A percentile compares a stretch with the other conserved stretches of the same genome.
Evolutionary conservation across 805 yeast genomes (phyloP).

Genomic region (Starmerella geochares): DNA sequence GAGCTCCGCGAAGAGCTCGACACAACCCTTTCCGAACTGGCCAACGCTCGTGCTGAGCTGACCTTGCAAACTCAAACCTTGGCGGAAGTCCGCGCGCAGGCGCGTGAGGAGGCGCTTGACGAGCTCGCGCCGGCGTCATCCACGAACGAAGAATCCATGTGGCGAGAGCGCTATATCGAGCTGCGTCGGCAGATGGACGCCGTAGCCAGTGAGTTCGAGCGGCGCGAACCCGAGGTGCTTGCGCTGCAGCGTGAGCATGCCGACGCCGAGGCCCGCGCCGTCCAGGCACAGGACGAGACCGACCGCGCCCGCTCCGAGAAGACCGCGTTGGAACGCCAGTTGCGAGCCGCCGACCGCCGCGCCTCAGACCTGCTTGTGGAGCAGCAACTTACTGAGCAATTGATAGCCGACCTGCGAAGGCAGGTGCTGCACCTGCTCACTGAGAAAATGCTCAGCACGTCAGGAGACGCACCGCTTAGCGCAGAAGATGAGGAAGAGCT

Average conservation of each 20-base stretch:
- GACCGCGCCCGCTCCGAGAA: conserved; percentile 35
- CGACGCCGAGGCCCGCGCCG: conserved; percentile 44
- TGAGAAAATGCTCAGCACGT: conserved; percentile 46
- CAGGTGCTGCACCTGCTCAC: conserved; percentile 70
- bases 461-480: conserved; percentile 52
- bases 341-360: conserved; percentile 30
- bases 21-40: conserved; percentile 17
- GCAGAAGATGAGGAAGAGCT: conserved; percentile 56
- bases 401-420: conserved; percentile 62
- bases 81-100: conserved; percentile 13
- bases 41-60: conserved; percentile 25
- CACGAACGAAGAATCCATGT: conserved; percentile 48
- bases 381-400: conserved; percentile 41
- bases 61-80: conserved; percentile 13
- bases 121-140: conserved; percentile 17
- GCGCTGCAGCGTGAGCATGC: conserved; percentile 11
- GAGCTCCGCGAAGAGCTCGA: conserved; percentile 16
- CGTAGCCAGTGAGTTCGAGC: conserved; percentile 66
- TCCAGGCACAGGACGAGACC: conserved; percentile 46
- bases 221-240: conserved; percentile 61
- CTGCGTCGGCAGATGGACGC: conserved; percentile 61
- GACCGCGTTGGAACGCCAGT: conserved; percentile 32
- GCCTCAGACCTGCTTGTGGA: conserved; percentile 41
- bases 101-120: conserved; percentile 20
- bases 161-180: conserved; percentile 58